Evolutionary conservation across 2,329 filamentous ascomycete species (phyloP).

Genomic region (Fusarium sulawesiense): DNA sequence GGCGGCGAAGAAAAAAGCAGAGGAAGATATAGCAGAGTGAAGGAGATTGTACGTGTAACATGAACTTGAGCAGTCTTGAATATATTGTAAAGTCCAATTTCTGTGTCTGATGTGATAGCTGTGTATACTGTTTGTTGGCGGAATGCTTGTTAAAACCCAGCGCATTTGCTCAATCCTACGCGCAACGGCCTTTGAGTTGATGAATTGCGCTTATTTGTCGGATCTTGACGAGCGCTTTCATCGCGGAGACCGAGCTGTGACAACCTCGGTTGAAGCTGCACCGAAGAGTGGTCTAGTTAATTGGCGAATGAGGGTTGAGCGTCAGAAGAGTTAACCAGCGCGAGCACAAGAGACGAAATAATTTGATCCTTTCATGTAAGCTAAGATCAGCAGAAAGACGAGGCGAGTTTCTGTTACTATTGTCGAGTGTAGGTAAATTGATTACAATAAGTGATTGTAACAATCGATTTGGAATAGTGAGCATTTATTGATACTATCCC

Average conservation of each 20-base stretch:
- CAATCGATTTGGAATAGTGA: no score
- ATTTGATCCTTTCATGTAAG: neutral
- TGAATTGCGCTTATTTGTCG: neutral
- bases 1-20: conserved; percentile 26
- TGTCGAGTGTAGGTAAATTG: no score
- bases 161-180: no score
- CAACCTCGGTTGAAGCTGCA: conserved; percentile 24
- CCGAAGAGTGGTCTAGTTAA: conserved; percentile 6
- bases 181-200: neutral
- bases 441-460: no score
- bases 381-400: no score
- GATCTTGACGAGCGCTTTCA: conserved; percentile 2
- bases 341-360: neutral
- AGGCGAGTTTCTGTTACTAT: no score
- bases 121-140: no score
- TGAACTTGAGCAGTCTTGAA: conserved; percentile 44
- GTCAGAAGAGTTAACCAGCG: neutral
- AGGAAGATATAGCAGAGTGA: conserved; percentile 18
- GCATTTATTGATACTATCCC: no score
- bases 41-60: conserved; percentile 45
- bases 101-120: no score
- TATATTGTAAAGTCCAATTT: conserved; percentile 38
- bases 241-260: conserved; percentile 17
- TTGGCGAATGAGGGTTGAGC: conserved; percentile 13
- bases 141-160: no score